Conservation (phyloP, 2,329 filamentous ascomycete genomes). For the Botrytis fragariae region DNA sequence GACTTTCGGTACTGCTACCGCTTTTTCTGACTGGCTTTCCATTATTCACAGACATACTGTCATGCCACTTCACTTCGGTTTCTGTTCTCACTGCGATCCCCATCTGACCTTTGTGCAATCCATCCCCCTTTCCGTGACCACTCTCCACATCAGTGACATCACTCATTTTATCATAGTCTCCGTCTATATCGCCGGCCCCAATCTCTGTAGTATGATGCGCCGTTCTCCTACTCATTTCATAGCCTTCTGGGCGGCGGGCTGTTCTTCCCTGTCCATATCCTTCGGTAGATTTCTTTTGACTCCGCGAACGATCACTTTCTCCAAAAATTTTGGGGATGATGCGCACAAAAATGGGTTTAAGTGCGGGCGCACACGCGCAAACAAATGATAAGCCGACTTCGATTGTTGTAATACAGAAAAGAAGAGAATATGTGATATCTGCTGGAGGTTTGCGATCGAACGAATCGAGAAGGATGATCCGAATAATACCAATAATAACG, state of each 20-base stretch:
- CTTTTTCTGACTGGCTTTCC: background rate
- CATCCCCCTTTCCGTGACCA: background rate
- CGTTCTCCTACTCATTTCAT: background rate
- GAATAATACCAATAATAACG: background rate
- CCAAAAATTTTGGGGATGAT: conserved; percentile 15
- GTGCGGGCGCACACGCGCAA: conserved; percentile 19
- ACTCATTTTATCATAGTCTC: conserved; percentile 2
- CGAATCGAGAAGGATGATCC: conserved; percentile 1
- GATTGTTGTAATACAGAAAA: conserved; percentile 19
- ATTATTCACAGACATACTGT: background rate
- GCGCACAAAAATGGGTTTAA: conserved; percentile 19
- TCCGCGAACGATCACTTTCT: background rate
- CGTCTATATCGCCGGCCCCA: background rate
- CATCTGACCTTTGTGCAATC: background rate
- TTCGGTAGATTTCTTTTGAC: background rate
- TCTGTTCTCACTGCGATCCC: background rate
- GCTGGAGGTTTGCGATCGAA: background rate
- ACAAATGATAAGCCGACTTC: conserved; percentile 22
- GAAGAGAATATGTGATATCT: conserved; percentile 7
- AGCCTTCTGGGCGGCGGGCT: background rate
- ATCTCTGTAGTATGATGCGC: background rate
- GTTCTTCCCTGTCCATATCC: background rate
- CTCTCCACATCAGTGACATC: background rate
- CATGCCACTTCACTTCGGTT: conserved; percentile 6
- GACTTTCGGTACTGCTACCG: conserved; percentile 3